Evolutionary conservation across 2,329 filamentous ascomycete species (phyloP).

Genomic region (Nothophaeocryptopus gaeumannii): DNA sequence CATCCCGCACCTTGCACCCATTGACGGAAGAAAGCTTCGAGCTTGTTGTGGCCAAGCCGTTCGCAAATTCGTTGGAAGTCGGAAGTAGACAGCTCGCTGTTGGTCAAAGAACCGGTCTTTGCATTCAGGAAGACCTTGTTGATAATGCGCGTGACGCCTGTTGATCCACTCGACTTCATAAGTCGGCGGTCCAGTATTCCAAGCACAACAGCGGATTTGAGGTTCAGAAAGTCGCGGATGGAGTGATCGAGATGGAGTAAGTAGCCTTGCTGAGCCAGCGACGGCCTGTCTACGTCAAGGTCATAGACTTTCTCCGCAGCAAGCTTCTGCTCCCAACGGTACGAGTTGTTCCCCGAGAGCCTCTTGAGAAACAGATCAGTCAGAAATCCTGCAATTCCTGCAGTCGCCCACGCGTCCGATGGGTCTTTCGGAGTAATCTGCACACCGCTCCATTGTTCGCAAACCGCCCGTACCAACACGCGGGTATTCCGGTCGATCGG

Average conservation of each 20-base stretch:
- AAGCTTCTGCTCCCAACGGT: conserved; percentile 83
- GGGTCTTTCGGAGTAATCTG: conserved; percentile 82
- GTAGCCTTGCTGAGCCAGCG: conserved; percentile 75
- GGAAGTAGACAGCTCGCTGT: conserved; percentile 68
- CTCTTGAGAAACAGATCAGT: conserved; percentile 88
- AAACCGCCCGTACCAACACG: conserved; percentile 76
- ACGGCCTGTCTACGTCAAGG: conserved; percentile 76
- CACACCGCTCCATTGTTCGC: conserved; percentile 91
- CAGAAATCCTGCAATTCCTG: conserved; percentile 92
- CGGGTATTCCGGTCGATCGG: conserved; percentile 78
- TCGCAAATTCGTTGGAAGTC: conserved; percentile 82
- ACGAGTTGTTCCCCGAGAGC: conserved; percentile 91
- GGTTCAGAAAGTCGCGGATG: conserved; percentile 83
- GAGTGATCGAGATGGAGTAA: conserved; percentile 75
- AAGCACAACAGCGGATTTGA: conserved; percentile 87
- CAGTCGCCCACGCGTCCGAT: conserved; percentile 81
- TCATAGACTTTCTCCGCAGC: conserved; percentile 79
- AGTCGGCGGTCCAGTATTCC: conserved; percentile 92
- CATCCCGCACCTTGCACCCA: conserved; percentile 90
- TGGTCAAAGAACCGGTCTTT: conserved; percentile 72
- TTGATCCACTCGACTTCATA: conserved; percentile 80
- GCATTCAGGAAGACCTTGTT: conserved; percentile 82
- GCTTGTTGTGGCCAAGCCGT: conserved; percentile 78
- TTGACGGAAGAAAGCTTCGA: conserved; percentile 89
- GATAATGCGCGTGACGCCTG: conserved; percentile 80